Evolutionary conservation across 2,329 filamentous ascomycete genomes (phyloP).

Genomic region (Parastagonospora avenae): DNA sequence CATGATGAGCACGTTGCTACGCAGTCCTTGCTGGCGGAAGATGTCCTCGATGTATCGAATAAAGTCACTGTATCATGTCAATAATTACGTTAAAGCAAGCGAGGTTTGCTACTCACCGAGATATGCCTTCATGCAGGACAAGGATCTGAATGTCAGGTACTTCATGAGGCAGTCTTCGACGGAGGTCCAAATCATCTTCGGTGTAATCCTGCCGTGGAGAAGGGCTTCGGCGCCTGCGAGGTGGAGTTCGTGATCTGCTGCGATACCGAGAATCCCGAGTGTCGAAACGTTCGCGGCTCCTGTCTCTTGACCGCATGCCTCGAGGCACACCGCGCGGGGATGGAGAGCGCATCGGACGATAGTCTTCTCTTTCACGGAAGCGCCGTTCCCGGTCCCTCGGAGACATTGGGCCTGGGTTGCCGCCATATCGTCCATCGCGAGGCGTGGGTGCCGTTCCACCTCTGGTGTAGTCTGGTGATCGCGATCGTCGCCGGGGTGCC

Average conservation of each 20-base stretch:
- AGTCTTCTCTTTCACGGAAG: slow-evolving; percentile 64
- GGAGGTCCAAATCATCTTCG: slow-evolving; percentile 70
- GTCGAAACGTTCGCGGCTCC: slow-evolving; percentile 57
- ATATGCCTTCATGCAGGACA: slow-evolving; percentile 71
- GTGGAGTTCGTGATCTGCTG: slow-evolving; percentile 71
- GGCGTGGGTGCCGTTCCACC: slow-evolving; percentile 52
- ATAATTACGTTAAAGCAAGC: background rate
- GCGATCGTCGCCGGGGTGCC: slow-evolving; percentile 57
- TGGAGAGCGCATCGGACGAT: slow-evolving; percentile 54
- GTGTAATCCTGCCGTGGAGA: slow-evolving; percentile 65
- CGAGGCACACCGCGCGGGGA: slow-evolving; percentile 49
- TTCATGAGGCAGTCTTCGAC: slow-evolving; percentile 72
- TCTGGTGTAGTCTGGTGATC: slow-evolving; percentile 66
- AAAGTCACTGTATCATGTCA: slow-evolving; percentile 63
- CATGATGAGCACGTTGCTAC: slow-evolving; percentile 78
- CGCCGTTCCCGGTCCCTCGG: slow-evolving; percentile 59
- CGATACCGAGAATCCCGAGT: slow-evolving; percentile 54
- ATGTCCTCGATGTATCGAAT: slow-evolving; percentile 79
- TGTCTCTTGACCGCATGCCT: slow-evolving; percentile 44
- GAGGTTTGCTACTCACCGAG: slow-evolving; percentile 27
- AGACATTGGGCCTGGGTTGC: slow-evolving; percentile 41
- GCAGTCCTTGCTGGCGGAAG: slow-evolving; percentile 74
- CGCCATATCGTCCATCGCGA: slow-evolving; percentile 51
- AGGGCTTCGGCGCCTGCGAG: slow-evolving; percentile 69
- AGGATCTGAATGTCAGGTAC: slow-evolving; percentile 91